These are phyloP conservation scores for Cladorrhinum sp. DNA, from an alignment of 2,329 filamentous ascomycete species.

Conservation along the genomic window DNA sequence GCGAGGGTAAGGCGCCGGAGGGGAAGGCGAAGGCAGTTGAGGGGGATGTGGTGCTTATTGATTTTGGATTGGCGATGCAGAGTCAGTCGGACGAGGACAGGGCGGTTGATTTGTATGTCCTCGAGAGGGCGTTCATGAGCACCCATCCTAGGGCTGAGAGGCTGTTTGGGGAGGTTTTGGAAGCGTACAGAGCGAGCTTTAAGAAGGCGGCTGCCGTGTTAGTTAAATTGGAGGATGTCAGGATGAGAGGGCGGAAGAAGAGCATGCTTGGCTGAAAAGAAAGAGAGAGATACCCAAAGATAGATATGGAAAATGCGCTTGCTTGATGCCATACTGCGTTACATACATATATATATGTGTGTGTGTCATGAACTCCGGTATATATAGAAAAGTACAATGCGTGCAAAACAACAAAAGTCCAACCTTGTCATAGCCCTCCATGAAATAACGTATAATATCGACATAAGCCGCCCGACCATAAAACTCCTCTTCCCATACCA, in stretches of 20 bases:
- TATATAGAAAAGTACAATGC: background rate
- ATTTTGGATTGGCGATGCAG: constrained; percentile 86
- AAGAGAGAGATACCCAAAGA: constrained; percentile 18
- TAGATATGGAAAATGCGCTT: constrained; percentile 1
- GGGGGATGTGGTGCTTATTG: constrained; percentile 85
- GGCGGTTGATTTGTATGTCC: constrained; percentile 92
- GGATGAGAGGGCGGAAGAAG: constrained; percentile 90
- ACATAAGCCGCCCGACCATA: background rate
- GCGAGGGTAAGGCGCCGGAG: constrained; percentile 18
- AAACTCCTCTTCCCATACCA: background rate
- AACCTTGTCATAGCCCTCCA: background rate
- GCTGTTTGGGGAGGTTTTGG: constrained; percentile 70
- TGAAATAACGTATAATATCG: background rate
- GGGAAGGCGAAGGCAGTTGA: constrained; percentile 39
- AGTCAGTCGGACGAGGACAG: constrained; percentile 84
- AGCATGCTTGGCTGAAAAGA: constrained; percentile 81
- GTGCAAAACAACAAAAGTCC: constrained; percentile 8
- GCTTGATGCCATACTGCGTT: constrained; percentile 7
- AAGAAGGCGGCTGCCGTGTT: constrained; percentile 73
- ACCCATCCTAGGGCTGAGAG: constrained; percentile 85
- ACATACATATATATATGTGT: background rate
- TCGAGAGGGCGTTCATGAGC: constrained; percentile 90
- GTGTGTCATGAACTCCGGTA: background rate
- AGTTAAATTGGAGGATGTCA: constrained; percentile 83
- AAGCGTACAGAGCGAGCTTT: constrained; percentile 70